Conservation (phyloP, 192 early-diverging fungal genomes). For the Coemansia sp. region DNA sequence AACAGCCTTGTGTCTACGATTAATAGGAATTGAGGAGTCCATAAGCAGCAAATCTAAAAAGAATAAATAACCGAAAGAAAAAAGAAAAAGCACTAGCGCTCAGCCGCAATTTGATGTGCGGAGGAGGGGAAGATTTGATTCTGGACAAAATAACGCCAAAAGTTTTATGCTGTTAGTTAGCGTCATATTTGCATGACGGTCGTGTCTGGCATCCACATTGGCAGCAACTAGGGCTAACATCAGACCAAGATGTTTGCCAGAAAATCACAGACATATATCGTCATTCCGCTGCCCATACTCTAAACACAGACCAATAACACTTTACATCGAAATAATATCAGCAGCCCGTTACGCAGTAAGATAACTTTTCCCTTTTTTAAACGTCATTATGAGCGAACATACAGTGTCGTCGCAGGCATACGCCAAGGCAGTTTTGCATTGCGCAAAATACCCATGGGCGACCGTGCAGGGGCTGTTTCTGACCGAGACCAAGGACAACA, state of each 20-base stretch:
- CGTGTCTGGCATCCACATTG: neutral
- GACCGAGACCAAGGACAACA: constrained; percentile 36
- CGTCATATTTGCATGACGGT: neutral
- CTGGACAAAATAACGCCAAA: neutral
- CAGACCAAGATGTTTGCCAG: neutral
- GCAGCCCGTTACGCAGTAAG: neutral
- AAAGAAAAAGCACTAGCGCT: neutral
- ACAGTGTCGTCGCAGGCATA: constrained; percentile 63
- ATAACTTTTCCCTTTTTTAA: neutral
- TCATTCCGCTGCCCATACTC: neutral
- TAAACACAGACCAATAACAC: neutral
- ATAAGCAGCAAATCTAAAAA: neutral
- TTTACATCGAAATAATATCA: neutral
- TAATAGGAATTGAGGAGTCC: constrained; percentile 23
- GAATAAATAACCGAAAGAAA: neutral
- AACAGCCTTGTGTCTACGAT: constrained; percentile 24
- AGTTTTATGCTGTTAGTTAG: neutral
- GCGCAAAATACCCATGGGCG: constrained; percentile 75
- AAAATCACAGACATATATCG: neutral
- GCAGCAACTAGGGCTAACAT: too few species aligned
- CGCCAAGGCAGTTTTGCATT: constrained; percentile 75
- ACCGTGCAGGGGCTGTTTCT: constrained; percentile 82
- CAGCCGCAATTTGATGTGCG: neutral
- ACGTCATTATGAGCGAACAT: constrained; percentile 35
- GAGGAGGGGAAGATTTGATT: neutral